Evolutionary conservation across 176 grass and related monocot species (phyloP), one percentile per base, ranked within the genome.

Genomic region (Raddia distichophylla): DNA sequence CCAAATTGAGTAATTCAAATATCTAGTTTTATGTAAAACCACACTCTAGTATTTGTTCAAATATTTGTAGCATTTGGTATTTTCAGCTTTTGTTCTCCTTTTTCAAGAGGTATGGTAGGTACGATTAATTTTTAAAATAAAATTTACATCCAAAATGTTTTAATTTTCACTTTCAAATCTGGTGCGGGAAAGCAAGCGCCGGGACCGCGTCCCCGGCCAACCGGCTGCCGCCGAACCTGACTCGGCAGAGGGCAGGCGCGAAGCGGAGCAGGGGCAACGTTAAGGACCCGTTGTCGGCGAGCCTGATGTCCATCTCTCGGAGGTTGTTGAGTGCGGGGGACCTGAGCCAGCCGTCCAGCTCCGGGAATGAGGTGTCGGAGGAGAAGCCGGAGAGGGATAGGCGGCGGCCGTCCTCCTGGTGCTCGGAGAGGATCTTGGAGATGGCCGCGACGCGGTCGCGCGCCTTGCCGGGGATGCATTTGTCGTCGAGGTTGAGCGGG

Each of bases 271-370:
- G 13, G 3, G 60, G 82, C 43, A 76, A 20, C 42, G 4, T 4
- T 4, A 2, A 40, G 0, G 0, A n/a, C n/a, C n/a, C n/a, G 10
- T 0, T 1, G 11, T 1, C 10, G 2, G 1, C 52, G 4, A n/a
- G n/a, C n/a, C n/a, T n/a, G n/a, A n/a, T n/a, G n/a, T n/a, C n/a
- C 3, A 85, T 19, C 15, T 53, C 71, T 56, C 33, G 6, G 55
- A 85, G 74, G 83, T 11, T n/a, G 63, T 18, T 12, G 51, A 83
- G 71, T 10, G 44, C 53, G 10, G 17, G 63, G 8, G 63, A 54
- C 0, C 35, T 2, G 63, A 80, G 15, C 77, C 63, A 80, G 43
- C 7, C 7, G 17, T 69, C 43, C 3, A 18, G 4, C 33, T 14
- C 17, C 3, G n/a, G n/a, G n/a, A 33, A n/a, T 3, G 14, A 0